Evolutionary conservation across 116 monocot species (phyloP), one percentile per base, ranked within the genome.

Genomic region (Papilionanthe hybrid): DNA sequence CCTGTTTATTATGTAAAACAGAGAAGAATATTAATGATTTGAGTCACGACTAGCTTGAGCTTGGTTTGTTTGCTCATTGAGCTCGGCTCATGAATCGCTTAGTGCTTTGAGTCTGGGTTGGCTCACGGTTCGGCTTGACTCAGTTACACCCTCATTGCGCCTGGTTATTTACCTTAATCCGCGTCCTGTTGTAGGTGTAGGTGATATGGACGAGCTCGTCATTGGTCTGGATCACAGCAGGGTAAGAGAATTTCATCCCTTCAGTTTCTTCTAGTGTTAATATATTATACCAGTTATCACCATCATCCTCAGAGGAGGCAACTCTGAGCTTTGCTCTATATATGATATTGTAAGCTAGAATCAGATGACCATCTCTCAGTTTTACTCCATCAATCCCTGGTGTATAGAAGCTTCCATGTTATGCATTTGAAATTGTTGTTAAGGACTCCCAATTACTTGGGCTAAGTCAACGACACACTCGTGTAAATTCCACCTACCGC

Each of bases 161-260:
- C 29, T 17, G 41, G 19, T 73, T 20, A 72, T 3, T 37, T 72
- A 97, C 94, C 94, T 97, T 97, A 72, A 97, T 94, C 81, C 94
- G 97, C 55, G 87, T 91, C 80, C 94, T 89, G 83, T 97, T 94
- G 83, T 97, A 98, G 28, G 98, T 98, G 86, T 94, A 98, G 2
- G 94, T 98, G 29, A 94, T 49, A 68, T 94, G 98, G 50, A 98
- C 47, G 11, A 89, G 81, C 27, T 83, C 85, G 49, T 98, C 92
- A 2, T 41, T 78, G 13, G 85, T 85, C 76, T 98, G 91, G 45
- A 98, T 94, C 17, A 94, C 88, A 13, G 91, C 94, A 55, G 98
- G 94, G 55, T 98, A 98, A 20, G 98, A 98, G 79, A 98, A 98
- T 72, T 98, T 94, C 98, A 90, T 98, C 20, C 49, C 88, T 12